phyloP scores from a whole-genome alignment of 495 filamentous ascomycete genomes.

The Aspergillus saccharolyticus region DNA sequence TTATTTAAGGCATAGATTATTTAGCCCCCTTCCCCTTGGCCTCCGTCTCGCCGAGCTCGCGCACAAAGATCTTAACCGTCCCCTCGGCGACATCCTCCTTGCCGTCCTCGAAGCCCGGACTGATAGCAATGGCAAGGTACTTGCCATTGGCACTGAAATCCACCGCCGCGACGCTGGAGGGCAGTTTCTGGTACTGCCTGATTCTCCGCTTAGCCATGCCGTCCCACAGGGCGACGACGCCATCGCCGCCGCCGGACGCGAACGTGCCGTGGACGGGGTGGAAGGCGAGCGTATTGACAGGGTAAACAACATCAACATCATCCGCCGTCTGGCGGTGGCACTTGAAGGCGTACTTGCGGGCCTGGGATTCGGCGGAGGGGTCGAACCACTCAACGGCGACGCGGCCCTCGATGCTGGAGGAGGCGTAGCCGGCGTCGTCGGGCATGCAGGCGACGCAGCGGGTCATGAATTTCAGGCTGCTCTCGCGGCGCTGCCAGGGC shows the following conservation, averaged over 20 bases:
- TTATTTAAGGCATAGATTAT: slow-evolving; percentile 23
- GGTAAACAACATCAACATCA: slow-evolving; percentile 83
- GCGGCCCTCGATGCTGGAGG: slow-evolving; percentile 82
- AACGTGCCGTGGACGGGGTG: slow-evolving; percentile 90
- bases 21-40: slow-evolving; percentile 79
- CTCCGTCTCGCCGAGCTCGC: slow-evolving; percentile 81
- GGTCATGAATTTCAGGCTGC: slow-evolving; percentile 91
- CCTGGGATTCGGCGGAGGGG: slow-evolving; percentile 73
- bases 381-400: slow-evolving; percentile 98
- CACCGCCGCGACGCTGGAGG: slow-evolving; percentile 69
- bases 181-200: slow-evolving; percentile 79
- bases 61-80: slow-evolving; percentile 67
- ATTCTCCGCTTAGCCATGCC: slow-evolving; percentile 86
- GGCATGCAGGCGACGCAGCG: slow-evolving; percentile 95
- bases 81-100: slow-evolving; percentile 70
- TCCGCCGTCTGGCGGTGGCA: slow-evolving; percentile 78
- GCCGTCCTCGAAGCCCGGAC: slow-evolving; percentile 89
- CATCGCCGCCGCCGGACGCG: slow-evolving; percentile 88
- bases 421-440: slow-evolving; percentile 86
- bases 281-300: slow-evolving; percentile 89
- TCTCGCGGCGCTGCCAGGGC: slow-evolving; percentile 88
- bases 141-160: slow-evolving; percentile 75
- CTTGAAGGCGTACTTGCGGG: slow-evolving; percentile 96
- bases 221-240: slow-evolving; percentile 94
- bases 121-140: slow-evolving; percentile 76